phyloP scores from a whole-genome alignment of 2,329 filamentous ascomycete genomes.

The Aotearoamyces nothofagi region DNA sequence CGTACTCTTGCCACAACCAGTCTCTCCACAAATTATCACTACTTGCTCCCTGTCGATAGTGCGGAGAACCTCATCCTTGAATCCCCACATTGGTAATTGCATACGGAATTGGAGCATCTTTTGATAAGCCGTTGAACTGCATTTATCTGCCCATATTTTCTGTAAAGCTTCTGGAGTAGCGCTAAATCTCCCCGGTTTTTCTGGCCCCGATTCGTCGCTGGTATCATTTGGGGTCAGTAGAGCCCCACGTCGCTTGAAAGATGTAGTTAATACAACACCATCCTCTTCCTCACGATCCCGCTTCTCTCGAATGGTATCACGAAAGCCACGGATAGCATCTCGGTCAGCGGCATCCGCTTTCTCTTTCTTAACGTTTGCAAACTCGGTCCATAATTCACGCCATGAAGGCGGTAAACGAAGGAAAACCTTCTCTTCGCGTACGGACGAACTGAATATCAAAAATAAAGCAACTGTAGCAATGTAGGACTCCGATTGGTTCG shows the following conservation, averaged over 20 bases:
- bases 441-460: conserved; percentile 58
- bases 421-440: conserved; percentile 76
- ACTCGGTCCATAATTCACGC: conserved; percentile 75
- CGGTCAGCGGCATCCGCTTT: conserved; percentile 59
- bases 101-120: conserved; percentile 65
- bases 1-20: conserved; percentile 92
- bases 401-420: conserved; percentile 65
- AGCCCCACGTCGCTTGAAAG: conserved; percentile 48
- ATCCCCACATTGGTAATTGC: conserved; percentile 81
- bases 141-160: conserved; percentile 44
- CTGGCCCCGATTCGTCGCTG: conserved; percentile 26
- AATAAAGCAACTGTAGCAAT: conserved; percentile 73
- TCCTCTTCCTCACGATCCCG: conserved; percentile 56
- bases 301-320: conserved; percentile 52
- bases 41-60: conserved; percentile 70
- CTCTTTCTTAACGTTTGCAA: conserved; percentile 54
- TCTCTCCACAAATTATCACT: conserved; percentile 91
- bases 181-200: conserved; percentile 18
- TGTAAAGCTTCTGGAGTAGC: conserved; percentile 27
- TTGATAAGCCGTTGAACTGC: conserved; percentile 46
- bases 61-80: conserved; percentile 61
- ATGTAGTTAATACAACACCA: conserved; percentile 61
- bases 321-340: conserved; percentile 48
- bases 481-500: conserved; percentile 74
- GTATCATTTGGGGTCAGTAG: conserved; percentile 31